Evolutionary conservation across 2,329 filamentous ascomycete genomes (phyloP).

Genomic region (Trichophyton verrucosum): DNA sequence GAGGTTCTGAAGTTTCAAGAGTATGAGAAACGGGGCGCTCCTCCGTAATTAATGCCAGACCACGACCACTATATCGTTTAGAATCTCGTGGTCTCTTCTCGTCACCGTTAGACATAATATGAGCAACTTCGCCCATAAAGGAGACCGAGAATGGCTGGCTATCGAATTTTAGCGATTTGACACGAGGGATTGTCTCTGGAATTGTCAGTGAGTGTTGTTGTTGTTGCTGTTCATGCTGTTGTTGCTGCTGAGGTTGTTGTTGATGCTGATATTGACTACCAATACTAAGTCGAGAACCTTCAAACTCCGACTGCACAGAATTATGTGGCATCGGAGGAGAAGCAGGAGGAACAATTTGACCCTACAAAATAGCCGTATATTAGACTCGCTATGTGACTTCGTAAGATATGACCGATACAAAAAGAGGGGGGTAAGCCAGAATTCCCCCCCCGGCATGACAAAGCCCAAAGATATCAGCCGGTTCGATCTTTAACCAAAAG

Average conservation of each 20-base stretch:
- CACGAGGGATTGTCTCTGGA: not conserved
- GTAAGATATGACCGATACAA: not conserved
- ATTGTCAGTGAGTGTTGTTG: not conserved
- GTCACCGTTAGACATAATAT: not conserved
- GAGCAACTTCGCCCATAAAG: not conserved
- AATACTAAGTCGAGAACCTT: not conserved
- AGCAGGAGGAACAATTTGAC: constrained; percentile 3
- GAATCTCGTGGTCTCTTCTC: not conserved
- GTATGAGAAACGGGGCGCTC: not conserved
- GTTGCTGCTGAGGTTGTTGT: not conserved
- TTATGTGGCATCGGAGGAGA: not conserved
- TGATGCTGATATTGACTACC: not conserved
- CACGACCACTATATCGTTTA: not conserved
- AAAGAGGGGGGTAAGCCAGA: not conserved
- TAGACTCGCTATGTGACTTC: constrained; percentile 5
- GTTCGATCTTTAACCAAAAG: not conserved
- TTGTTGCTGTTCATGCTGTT: not conserved
- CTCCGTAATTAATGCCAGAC: not conserved
- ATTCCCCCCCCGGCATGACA: not conserved
- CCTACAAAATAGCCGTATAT: constrained; percentile 6
- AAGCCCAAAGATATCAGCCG: not conserved
- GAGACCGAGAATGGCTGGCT: not conserved
- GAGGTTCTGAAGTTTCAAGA: not conserved
- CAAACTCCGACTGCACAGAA: not conserved
- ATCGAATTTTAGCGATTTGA: not conserved